Conservation (phyloP, 352 stramenopile species). For the Pythium monospermum region DNA sequence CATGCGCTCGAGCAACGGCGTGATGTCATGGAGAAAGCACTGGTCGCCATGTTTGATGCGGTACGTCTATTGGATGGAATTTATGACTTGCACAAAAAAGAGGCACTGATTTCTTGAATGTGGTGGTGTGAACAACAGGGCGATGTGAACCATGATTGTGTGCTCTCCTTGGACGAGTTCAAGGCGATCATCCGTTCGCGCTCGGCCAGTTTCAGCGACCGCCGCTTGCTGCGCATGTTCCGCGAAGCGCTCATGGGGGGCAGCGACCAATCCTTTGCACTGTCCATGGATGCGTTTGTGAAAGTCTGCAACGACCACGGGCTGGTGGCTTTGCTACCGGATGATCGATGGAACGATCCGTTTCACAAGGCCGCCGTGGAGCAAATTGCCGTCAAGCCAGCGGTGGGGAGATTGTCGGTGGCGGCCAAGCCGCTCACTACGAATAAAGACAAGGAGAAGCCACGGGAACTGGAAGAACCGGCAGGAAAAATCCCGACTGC, state of each 20-base stretch:
- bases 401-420: background rate
- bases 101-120: background rate
- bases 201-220: conserved; percentile 57
- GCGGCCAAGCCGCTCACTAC: background rate
- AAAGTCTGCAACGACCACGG: conserved; percentile 68
- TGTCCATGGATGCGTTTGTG: conserved; percentile 70
- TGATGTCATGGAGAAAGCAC: conserved; percentile 43
- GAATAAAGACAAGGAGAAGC: background rate
- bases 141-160: conserved; percentile 67
- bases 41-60: conserved; percentile 49
- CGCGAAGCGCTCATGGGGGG: conserved; percentile 61
- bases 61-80: conserved; percentile 16
- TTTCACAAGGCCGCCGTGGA: no score
- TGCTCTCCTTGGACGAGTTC: conserved; percentile 69
- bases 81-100: background rate
- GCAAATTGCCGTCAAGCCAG: background rate
- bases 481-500: no score
- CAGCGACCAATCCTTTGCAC: conserved; percentile 57
- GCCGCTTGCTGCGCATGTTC: conserved; percentile 72
- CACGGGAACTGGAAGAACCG: conserved; percentile 1
- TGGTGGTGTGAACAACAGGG: conserved; percentile 33
- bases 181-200: conserved; percentile 51
- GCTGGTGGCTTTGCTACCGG: conserved; percentile 56
- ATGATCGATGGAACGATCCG: conserved; percentile 50
- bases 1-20: conserved; percentile 52